phyloP scores from a whole-genome alignment of 257 asterid species.

The Solanum megistacrolobum region DNA sequence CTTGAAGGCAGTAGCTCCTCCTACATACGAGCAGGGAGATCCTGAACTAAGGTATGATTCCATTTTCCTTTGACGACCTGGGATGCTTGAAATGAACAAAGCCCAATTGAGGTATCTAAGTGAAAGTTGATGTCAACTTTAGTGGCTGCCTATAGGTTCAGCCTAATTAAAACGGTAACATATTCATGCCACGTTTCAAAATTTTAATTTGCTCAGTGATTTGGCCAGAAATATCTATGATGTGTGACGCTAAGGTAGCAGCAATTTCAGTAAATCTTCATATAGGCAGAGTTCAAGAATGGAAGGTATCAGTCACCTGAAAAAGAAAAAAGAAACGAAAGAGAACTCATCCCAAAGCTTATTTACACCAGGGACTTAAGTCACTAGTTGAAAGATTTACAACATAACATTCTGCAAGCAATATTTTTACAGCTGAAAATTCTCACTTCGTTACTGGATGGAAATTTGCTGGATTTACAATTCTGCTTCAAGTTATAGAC shows the following conservation, averaged over 20 bases:
- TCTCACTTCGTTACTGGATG: neutral
- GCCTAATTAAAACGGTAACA: neutral
- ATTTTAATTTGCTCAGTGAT: neutral
- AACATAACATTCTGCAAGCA: neutral
- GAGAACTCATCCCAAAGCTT: neutral
- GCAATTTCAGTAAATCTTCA: neutral
- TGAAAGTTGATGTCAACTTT: neutral
- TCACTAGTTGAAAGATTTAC: neutral
- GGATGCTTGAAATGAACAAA: neutral
- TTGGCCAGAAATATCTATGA: neutral
- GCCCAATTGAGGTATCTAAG: neutral
- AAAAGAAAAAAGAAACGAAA: neutral
- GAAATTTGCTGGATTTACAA: slow-evolving; percentile 1
- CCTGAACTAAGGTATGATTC: too few species aligned
- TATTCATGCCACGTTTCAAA: neutral
- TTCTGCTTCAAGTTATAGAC: slow-evolving; percentile 2
- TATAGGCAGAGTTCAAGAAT: neutral
- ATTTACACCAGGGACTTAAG: neutral
- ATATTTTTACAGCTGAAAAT: slow-evolving; percentile 11
- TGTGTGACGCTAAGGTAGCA: neutral
- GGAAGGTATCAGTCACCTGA: neutral
- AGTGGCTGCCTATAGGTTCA: neutral
- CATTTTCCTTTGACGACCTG: too few species aligned
- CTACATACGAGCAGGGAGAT: too few species aligned
- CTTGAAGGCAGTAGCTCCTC: neutral